These are phyloP conservation scores for Thermothielavioides terrestris DNA, from an alignment of 495 filamentous ascomycete genomes.

Conservation along the genomic window DNA sequence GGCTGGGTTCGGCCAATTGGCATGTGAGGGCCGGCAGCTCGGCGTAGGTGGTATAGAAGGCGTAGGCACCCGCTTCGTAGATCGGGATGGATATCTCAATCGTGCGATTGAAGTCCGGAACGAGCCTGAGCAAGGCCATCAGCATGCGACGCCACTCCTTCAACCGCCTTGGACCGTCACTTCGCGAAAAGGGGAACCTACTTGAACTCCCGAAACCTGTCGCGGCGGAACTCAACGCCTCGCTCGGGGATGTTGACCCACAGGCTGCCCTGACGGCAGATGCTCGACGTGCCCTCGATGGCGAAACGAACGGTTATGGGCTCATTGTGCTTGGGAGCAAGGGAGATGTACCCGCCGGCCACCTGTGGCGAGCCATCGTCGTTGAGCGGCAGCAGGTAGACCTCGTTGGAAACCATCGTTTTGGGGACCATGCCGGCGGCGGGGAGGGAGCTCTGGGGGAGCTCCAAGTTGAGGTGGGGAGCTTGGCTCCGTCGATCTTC, in stretches of 20 bases:
- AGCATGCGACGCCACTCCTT: not conserved
- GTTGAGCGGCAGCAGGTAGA: constrained; percentile 82
- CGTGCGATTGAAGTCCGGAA: constrained; percentile 84
- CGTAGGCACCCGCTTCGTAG: constrained; percentile 76
- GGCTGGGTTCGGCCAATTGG: constrained; percentile 34
- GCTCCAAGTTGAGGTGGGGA: constrained; percentile 3
- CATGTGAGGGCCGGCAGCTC: constrained; percentile 72
- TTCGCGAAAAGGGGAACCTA: constrained; percentile 33
- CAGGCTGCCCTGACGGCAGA: constrained; percentile 84
- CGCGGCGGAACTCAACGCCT: constrained; percentile 63
- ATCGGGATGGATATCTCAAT: constrained; percentile 85
- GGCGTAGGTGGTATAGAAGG: constrained; percentile 89
- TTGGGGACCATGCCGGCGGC: constrained; percentile 37
- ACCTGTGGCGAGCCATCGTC: constrained; percentile 91
- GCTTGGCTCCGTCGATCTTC: not conserved
- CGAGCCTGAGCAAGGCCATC: constrained; percentile 48
- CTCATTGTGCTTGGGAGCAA: constrained; percentile 63
- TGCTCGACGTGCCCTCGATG: constrained; percentile 92
- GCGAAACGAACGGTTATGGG: constrained; percentile 79
- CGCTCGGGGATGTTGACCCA: constrained; percentile 90
- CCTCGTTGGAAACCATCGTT: constrained; percentile 50
- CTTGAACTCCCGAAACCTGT: constrained; percentile 79
- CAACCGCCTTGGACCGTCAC: not conserved
- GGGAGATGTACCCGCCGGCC: constrained; percentile 79
- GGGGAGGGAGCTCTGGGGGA: constrained; percentile 9